A percentile compares a stretch with the other conserved stretches of the same genome.
Evolutionary conservation across 2,329 filamentous ascomycete species (phyloP).

Genomic region (Penicillium sp.): DNA sequence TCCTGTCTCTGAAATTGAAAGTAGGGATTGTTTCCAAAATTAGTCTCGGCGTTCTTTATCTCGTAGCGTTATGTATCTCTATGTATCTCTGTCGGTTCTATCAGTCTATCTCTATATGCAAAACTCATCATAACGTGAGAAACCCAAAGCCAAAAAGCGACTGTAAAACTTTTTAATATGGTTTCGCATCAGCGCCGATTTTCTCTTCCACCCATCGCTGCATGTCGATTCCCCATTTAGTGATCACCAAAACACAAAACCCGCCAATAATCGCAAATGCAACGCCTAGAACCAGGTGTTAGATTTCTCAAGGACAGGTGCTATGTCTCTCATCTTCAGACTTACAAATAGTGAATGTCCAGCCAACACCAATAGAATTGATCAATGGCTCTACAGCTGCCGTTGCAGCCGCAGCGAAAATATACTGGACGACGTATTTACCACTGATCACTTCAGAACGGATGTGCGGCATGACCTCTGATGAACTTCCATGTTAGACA

Average conservation of each 20-base stretch:
- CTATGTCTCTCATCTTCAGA: background rate
- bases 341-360: constrained; percentile 72
- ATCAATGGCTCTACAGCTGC: constrained; percentile 73
- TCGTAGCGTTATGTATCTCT: background rate
- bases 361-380: constrained; percentile 72
- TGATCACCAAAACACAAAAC: constrained; percentile 29
- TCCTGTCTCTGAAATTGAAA: background rate
- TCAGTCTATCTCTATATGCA: background rate
- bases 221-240: constrained; percentile 36
- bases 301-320: constrained; percentile 48
- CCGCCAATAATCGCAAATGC: constrained; percentile 32
- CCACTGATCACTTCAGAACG: constrained; percentile 76
- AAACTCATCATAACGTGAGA: background rate
- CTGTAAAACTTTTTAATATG: constrained; percentile 8
- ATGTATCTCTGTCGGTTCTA: background rate
- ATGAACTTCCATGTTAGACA: background rate
- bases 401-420: constrained; percentile 70
- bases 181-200: constrained; percentile 22
- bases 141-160: background rate
- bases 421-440: constrained; percentile 77
- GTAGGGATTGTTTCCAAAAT: background rate
- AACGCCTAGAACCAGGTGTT: constrained; percentile 24
- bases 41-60: background rate
- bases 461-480: constrained; percentile 45
- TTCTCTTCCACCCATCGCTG: constrained; percentile 35